Percentiles rank a stretch among this genome's conserved stretches.
Evolutionary conservation across 768 basidiomycete species (phyloP).

Genomic region (Boletus pseudopeckii): DNA sequence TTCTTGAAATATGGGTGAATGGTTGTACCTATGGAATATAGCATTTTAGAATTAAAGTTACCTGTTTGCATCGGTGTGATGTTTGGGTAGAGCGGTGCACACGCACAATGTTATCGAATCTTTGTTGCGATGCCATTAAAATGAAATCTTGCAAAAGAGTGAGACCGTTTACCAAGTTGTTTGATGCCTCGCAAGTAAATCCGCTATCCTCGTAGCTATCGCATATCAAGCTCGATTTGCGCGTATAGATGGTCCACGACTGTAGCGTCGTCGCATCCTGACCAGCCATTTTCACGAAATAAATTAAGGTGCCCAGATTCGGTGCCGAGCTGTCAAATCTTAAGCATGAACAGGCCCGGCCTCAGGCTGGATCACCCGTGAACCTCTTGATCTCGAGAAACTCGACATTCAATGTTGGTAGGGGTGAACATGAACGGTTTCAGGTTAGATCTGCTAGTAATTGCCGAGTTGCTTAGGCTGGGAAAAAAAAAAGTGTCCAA

Average conservation of each 20-base stretch:
- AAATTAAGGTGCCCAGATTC: no score
- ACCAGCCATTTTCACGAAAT: neutral
- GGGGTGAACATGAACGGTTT: no score
- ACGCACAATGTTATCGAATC: no score
- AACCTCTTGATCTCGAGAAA: neutral
- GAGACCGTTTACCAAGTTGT: no score
- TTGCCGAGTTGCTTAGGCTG: no score
- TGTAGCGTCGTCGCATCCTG: neutral
- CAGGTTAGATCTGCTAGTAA: no score
- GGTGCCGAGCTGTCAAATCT: neutral
- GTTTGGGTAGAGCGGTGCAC: no score
- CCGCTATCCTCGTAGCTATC: neutral
- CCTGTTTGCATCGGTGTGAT: no score
- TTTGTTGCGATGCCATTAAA: neutral
- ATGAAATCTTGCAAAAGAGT: neutral
- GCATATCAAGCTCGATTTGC: neutral
- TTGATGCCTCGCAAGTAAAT: neutral
- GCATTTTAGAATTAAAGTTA: neutral
- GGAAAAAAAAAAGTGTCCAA: no score
- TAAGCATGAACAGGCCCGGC: neutral
- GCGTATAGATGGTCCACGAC: neutral
- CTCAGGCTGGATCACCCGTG: neutral
- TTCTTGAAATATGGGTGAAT: neutral
- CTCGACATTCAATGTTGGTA: neutral
- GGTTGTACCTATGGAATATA: neutral